Percentiles rank a stretch among this genome's conserved stretches.
Conservation (phyloP, 2,329 filamentous ascomycete genomes). For the Alternaria gansuensis region DNA sequence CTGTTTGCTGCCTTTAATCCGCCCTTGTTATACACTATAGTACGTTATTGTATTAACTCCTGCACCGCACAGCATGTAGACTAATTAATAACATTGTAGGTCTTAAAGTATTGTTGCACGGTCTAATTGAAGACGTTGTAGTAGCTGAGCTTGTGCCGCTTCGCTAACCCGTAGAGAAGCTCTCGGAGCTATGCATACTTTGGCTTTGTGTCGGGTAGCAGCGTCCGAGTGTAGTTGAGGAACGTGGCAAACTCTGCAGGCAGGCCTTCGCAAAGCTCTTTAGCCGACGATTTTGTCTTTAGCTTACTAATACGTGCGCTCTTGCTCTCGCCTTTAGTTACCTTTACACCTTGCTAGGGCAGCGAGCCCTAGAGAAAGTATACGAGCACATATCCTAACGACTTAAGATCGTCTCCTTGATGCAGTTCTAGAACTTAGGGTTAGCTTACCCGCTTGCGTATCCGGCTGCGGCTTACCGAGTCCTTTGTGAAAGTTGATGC, state of each 20-base stretch:
- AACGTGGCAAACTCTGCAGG: slow-evolving; percentile 99
- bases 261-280: slow-evolving; percentile 98
- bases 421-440: slow-evolving; percentile 82
- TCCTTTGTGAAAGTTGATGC: slow-evolving; percentile 97
- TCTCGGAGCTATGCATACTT: slow-evolving; percentile 99
- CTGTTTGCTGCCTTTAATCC: too few species aligned
- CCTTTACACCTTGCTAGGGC: slow-evolving; percentile 98
- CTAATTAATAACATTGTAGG: too few species aligned
- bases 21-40: too few species aligned
- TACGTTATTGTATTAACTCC: too few species aligned
- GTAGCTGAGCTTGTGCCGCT: slow-evolving; percentile 99
- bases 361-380: slow-evolving; percentile 99
- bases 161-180: slow-evolving; percentile 99
- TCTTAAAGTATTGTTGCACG: too few species aligned
- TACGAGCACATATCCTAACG: slow-evolving; percentile 97
- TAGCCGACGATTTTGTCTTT: slow-evolving; percentile 99
- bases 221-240: slow-evolving; percentile 97
- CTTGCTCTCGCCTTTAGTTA: slow-evolving; percentile 99
- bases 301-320: slow-evolving; percentile 99
- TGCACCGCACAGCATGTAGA: too few species aligned
- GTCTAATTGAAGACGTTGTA: slow-evolving; percentile 99
- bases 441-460: too few species aligned
- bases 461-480: too few species aligned
- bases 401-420: slow-evolving; percentile 99
- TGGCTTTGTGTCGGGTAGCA: slow-evolving; percentile 99